Evolutionary conservation across 2,329 filamentous ascomycete species (phyloP).

Genomic region (Sarocladium oryzae): DNA sequence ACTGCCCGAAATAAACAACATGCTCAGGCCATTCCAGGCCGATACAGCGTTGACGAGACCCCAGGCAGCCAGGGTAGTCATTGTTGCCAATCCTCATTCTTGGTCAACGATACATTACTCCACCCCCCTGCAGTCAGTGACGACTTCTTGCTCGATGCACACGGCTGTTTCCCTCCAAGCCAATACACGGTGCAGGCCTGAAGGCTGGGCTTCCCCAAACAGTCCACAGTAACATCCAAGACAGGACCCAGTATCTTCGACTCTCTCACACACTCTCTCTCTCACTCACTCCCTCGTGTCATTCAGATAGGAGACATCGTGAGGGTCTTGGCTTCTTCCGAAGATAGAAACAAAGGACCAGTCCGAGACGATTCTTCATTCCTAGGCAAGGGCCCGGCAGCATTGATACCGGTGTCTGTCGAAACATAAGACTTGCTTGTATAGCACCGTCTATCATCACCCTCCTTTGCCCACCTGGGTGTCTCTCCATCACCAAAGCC

Average conservation of each 20-base stretch:
- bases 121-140: neutral
- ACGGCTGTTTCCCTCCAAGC: neutral
- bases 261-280: too few relatives aligned
- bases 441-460: neutral
- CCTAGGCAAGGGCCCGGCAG: neutral
- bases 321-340: constrained; percentile 3
- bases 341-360: constrained; percentile 9
- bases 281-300: neutral
- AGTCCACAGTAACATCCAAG: neutral
- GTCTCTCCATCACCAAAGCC: neutral
- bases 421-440: constrained; percentile 6
- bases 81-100: neutral
- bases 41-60: neutral
- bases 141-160: neutral
- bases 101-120: neutral
- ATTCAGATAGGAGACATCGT: neutral
- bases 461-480: neutral
- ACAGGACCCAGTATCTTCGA: too few relatives aligned
- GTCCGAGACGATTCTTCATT: constrained; percentile 6
- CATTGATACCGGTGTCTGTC: neutral
- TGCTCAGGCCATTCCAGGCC: neutral
- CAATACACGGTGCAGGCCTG: neutral
- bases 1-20: neutral
- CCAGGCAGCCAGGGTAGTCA: neutral
- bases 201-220: neutral